Base-by-base conservation (phyloP, 306 rosid species). In the Prinsepia uniflora region DNA sequence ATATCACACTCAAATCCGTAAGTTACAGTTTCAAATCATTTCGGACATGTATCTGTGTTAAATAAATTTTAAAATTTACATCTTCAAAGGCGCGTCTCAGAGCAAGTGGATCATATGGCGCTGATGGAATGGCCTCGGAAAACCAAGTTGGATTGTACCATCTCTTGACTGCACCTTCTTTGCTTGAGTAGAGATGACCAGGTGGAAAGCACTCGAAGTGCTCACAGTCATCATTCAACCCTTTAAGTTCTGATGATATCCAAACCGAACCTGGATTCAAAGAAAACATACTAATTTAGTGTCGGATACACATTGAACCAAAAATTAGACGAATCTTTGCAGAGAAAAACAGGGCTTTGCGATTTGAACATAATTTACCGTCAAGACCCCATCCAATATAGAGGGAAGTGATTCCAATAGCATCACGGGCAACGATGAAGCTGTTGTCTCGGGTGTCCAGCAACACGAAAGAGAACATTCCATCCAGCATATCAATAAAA, bases 341-440 rank as follows among this genome's bases (percentile, higher is more conserved):
- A 48, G 12, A 2, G 4, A 63, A 67, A 57, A 62, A 42, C 62
- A 65, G 19, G 62, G 24, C 8, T 30, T 30, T 30, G 36, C 36
- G 36, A 30, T 30, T 30, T 30, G 48, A 67, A 30, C 67, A 47
- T 10, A 45, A n/a, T 30, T 74, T 89, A 91, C 97, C 97, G 78
- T 95, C 96, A 20, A 86, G 88, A 63, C 97, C 94, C 97, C 99
- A 95, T 15, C 99, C 99, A 75, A 95, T 87, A 72, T 95, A 95
- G 56, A 95, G 87, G 70, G 96, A 84, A 73, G 97, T 95, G 71
- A 95, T 90, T 6, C 99, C 97, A 10, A 91, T 89, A 11, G 99
- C 96, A 89, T 95, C 99, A n/a, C 96, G 84, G 66, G 97, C 99
- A 59, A 82, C 97, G 56, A 95, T 83, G 78, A 89, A 91, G 77